Evolutionary conservation across 805 yeast genomes (phyloP).

Genomic region (Candida maltosa): DNA sequence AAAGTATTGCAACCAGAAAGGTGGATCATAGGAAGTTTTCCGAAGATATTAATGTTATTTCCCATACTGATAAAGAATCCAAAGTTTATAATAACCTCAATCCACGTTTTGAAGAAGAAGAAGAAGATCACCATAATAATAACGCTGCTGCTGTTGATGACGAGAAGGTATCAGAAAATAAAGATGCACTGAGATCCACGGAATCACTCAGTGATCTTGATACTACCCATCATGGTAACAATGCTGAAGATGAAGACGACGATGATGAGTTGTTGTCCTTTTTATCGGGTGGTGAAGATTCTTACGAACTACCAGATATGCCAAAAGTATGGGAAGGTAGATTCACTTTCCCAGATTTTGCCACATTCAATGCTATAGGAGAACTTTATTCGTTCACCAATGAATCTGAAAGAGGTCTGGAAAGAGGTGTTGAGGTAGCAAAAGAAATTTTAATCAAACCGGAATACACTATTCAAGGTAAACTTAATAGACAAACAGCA

Average conservation of each 20-base stretch:
- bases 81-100: constrained; percentile 15
- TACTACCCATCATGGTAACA: constrained; percentile 1
- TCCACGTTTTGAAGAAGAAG: constrained; percentile 14
- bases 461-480: constrained; percentile 55
- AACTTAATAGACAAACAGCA: constrained; percentile 54
- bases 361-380: constrained; percentile 36
- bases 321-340: constrained; percentile 45
- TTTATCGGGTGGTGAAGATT: constrained; percentile 13
- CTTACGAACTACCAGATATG: neutral
- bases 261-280: constrained; percentile 36
- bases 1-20: constrained; percentile 24
- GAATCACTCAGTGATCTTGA: constrained; percentile 16
- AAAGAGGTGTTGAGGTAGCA: neutral
- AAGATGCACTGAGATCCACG: constrained; percentile 6
- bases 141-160: constrained; percentile 5
- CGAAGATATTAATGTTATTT: constrained; percentile 14
- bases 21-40: constrained; percentile 37
- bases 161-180: constrained; percentile 2
- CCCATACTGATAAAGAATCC: constrained; percentile 6
- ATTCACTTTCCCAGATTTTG: constrained; percentile 47
- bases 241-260: constrained; percentile 6
- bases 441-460: constrained; percentile 25
- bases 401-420: neutral
- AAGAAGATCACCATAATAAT: constrained; percentile 7
- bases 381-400: constrained; percentile 35